Base-by-base conservation (phyloP, 805 yeast species). In the Hanseniaspora occidentalis region DNA sequence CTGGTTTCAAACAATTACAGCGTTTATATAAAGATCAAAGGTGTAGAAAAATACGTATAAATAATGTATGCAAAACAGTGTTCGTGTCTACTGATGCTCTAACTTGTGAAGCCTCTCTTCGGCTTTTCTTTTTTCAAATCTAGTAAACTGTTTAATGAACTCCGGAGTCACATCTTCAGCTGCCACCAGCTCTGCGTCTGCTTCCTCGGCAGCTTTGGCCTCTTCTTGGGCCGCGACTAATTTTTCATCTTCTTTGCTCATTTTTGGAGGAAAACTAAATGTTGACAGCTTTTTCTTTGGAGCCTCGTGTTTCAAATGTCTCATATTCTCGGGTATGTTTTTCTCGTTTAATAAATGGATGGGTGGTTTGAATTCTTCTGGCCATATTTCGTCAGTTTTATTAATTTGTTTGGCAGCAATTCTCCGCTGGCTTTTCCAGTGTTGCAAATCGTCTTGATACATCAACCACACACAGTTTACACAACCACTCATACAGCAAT, bases 401-500 rank as follows among this genome's bases (percentile, higher is more conserved):
- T 61, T 60, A n/a, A 76, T 55, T 9, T 58, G 50, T 57, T 70
- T 40, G 43, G 70, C 81, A 0, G 95, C 96, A 42, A 66, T 56
- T 29, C 60, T 61, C 16, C 94, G 65, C 51, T 66, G 60, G 1
- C 46, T 54, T 51, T 77, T 75, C 95, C 96, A 92, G 25, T 84
- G 84, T 46, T 75, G 78, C 38, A 88, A 52, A 56, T 92, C 97
- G 40, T 89, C 96, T 48, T 81, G 79, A 56, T 75, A 89, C 41
- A 84, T 63, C 51, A 88, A 96, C 97, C 97, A 92, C 2, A 89
- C 97, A 59, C 98, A 89, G 60, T 89, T 86, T 23, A 84, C 77
- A 59, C 98, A 89, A 1, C 98, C 98, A 43, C 92, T 79, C 95
- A 86, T 86, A 60, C 98, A 89, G 58, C 98, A 89, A 58, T 89